These are phyloP conservation scores for Aspergillus candidus DNA, from an alignment of 2,329 filamentous ascomycete genomes.

Conservation along the genomic window DNA sequence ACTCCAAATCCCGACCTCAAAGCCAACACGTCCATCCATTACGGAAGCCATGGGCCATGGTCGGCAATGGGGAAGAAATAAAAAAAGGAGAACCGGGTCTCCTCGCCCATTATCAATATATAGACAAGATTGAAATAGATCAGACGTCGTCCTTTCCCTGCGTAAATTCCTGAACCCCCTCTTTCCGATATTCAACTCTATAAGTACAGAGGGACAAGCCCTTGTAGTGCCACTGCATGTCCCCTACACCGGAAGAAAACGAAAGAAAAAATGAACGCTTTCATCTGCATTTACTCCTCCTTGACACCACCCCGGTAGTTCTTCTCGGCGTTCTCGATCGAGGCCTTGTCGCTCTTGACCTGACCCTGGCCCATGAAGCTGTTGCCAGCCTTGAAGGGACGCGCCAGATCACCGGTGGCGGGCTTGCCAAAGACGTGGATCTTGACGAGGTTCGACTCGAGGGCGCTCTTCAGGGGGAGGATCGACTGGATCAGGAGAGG, in stretches of 20 bases:
- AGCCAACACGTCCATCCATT: too few species aligned
- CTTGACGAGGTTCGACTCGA: conserved; percentile 95
- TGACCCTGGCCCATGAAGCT: conserved; percentile 70
- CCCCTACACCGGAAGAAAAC: too few species aligned
- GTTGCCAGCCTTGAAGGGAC: conserved; percentile 82
- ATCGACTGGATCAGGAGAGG: conserved; percentile 97
- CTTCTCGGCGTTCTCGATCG: conserved; percentile 48
- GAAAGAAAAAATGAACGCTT: background rate
- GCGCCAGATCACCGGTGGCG: conserved; percentile 83
- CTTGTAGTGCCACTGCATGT: too few species aligned
- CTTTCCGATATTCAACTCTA: too few species aligned
- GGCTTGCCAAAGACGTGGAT: conserved; percentile 86
- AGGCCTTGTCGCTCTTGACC: conserved; percentile 87
- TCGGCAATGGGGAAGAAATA: too few species aligned
- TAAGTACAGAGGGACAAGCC: too few species aligned
- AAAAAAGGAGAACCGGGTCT: background rate
- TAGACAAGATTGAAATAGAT: too few species aligned
- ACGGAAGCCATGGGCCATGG: too few species aligned
- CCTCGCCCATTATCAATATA: too few species aligned
- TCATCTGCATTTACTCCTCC: conserved; percentile 37
- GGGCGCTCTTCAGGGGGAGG: conserved; percentile 89
- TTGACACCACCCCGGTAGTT: conserved; percentile 47
- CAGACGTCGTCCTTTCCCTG: too few species aligned
- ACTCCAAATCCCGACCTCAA: too few species aligned
- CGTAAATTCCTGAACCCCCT: too few species aligned